Evolutionary conservation across 768 basidiomycete genomes (phyloP).

Genomic region (Pleurotus cornucopiae): DNA sequence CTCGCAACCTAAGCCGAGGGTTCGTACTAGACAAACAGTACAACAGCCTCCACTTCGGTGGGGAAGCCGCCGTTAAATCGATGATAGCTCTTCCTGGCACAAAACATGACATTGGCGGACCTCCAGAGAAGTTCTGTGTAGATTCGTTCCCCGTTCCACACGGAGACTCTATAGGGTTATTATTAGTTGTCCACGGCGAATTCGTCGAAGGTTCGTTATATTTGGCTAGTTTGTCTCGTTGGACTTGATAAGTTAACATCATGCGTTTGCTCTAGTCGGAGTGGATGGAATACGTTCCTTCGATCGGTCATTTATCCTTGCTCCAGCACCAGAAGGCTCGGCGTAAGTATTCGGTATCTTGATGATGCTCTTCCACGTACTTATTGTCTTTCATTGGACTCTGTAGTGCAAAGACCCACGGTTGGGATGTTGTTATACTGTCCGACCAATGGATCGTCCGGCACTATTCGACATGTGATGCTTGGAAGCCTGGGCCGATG

Average conservation of each 20-base stretch:
- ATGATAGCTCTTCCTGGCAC: constrained; percentile 69
- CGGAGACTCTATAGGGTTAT: constrained; percentile 56
- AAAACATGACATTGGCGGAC: constrained; percentile 74
- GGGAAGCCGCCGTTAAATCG: constrained; percentile 56
- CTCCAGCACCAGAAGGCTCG: constrained; percentile 76
- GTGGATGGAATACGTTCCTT: constrained; percentile 84
- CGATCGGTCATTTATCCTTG: constrained; percentile 86
- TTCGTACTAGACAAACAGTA: constrained; percentile 59
- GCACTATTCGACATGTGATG: constrained; percentile 76
- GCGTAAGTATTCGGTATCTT: constrained; percentile 49
- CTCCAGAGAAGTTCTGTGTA: constrained; percentile 79
- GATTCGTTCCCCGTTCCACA: constrained; percentile 79
- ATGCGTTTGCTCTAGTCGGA: constrained; percentile 21
- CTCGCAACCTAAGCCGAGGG: constrained; percentile 75
- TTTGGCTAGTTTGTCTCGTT: constrained; percentile 84
- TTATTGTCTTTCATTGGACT: constrained; percentile 4
- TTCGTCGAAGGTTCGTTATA: constrained; percentile 79
- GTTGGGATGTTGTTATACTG: constrained; percentile 88
- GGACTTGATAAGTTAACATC: constrained; percentile 21
- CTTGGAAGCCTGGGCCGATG: constrained; percentile 75
- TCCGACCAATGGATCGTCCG: constrained; percentile 87
- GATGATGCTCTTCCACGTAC: constrained; percentile 5
- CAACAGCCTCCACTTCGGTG: constrained; percentile 68
- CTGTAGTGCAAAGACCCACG: constrained; percentile 65
- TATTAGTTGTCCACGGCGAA: constrained; percentile 82